Evolutionary conservation across 2,329 filamentous ascomycete species (phyloP).

Genomic region (Cercospora sp.): DNA sequence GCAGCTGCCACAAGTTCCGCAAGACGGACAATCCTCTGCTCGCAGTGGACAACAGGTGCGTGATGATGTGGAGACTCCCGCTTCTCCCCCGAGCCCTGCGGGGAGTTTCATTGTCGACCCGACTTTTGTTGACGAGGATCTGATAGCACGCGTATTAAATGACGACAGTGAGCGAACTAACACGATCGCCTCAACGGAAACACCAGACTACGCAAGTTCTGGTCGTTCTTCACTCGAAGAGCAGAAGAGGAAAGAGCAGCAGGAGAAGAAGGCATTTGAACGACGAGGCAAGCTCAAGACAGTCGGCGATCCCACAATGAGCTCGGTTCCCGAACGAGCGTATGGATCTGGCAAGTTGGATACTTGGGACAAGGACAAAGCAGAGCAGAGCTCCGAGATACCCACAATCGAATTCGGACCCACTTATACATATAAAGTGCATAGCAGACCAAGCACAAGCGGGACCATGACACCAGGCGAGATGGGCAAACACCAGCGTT

Average conservation of each 20-base stretch:
- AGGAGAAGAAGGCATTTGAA: conserved; percentile 59
- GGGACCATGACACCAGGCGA: conserved; percentile 51
- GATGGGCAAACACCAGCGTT: conserved; percentile 30
- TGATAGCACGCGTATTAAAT: conserved; percentile 43
- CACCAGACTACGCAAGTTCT: conserved; percentile 78
- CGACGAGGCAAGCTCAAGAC: conserved; percentile 79
- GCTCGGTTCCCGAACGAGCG: conserved; percentile 45
- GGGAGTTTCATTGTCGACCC: conserved; percentile 36
- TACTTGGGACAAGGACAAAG: conserved; percentile 40
- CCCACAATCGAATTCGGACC: conserved; percentile 83
- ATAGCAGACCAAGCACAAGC: conserved; percentile 56
- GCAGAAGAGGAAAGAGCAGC: conserved; percentile 45
- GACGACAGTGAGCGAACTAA: conserved; percentile 31
- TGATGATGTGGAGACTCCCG: conserved; percentile 24
- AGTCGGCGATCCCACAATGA: conserved; percentile 60
- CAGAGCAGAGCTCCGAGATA: conserved; percentile 55
- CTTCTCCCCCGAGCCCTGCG: conserved; percentile 29
- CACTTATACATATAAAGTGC: conserved; percentile 67
- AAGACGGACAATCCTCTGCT: conserved; percentile 19
- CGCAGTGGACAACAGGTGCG: conserved; percentile 28
- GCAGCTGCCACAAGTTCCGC: conserved; percentile 15
- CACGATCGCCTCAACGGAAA: conserved; percentile 47
- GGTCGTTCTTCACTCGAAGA: conserved; percentile 45
- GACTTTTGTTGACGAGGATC: conserved; percentile 46
- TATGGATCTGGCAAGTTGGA: conserved; percentile 35